Conservation (phyloP, 805 yeast genomes). For the Pichia paraexigua region DNA sequence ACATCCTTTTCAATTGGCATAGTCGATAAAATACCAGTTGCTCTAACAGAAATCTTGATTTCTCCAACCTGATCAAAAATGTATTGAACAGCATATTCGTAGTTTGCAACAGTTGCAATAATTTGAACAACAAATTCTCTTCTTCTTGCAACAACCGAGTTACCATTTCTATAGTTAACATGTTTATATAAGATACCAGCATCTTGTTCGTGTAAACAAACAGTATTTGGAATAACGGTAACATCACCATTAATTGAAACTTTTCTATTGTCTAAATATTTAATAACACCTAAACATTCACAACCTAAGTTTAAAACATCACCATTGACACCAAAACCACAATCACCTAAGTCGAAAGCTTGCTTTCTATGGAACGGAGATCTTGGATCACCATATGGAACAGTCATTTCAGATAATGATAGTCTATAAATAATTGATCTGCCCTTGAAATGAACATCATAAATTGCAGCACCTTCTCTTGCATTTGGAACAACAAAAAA, state of each 20-base stretch:
- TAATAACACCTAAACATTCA: conserved; percentile 75
- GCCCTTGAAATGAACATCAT: conserved; percentile 68
- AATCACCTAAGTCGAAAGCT: conserved; percentile 81
- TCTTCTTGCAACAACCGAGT: conserved; percentile 67
- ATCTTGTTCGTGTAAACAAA: conserved; percentile 78
- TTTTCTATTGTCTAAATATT: conserved; percentile 59
- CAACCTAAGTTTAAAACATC: conserved; percentile 66
- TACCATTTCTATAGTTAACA: conserved; percentile 65
- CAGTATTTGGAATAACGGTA: conserved; percentile 53
- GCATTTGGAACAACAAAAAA: conserved; percentile 61
- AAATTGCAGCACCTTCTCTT: conserved; percentile 74
- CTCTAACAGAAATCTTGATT: conserved; percentile 70
- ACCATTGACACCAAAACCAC: conserved; percentile 72
- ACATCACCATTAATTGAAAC: conserved; percentile 55
- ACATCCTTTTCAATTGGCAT: conserved; percentile 70
- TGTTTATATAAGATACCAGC: conserved; percentile 73
- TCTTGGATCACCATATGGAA: conserved; percentile 81
- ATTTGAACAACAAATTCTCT: conserved; percentile 75
- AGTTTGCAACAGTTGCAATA: conserved; percentile 78
- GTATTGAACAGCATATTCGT: conserved; percentile 68
- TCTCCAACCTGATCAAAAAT: conserved; percentile 74
- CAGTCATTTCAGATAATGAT: conserved; percentile 77
- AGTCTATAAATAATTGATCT: conserved; percentile 68
- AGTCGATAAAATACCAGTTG: conserved; percentile 81
- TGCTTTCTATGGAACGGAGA: conserved; percentile 80